Evolutionary conservation across 2,329 filamentous ascomycete species (phyloP).

Genomic region (Pseudocercospora eumusae): DNA sequence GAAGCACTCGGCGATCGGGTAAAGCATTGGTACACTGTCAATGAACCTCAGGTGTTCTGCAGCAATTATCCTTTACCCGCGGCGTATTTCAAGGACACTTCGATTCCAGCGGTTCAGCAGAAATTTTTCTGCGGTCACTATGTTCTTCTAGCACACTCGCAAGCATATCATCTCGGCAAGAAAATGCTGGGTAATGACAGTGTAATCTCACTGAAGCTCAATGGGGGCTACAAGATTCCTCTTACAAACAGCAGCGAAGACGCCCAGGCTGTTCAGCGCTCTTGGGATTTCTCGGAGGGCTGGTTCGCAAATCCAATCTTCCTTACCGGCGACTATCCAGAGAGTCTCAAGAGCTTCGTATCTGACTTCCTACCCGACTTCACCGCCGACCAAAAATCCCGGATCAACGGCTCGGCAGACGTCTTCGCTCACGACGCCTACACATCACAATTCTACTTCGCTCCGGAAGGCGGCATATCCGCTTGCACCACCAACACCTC

Average conservation of each 20-base stretch:
- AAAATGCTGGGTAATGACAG: constrained; percentile 49
- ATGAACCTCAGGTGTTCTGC: constrained; percentile 44
- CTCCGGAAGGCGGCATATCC: constrained; percentile 42
- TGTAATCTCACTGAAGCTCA: constrained; percentile 38
- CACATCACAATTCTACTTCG: constrained; percentile 40
- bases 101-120: constrained; percentile 41
- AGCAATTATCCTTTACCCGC: constrained; percentile 37
- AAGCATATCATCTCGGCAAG: constrained; percentile 42
- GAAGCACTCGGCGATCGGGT: constrained; percentile 44
- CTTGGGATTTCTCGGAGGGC: constrained; percentile 45
- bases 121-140: constrained; percentile 47
- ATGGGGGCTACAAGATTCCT: constrained; percentile 43
- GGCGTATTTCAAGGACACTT: constrained; percentile 43
- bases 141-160: constrained; percentile 42
- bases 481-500: constrained; percentile 37
- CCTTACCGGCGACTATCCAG: constrained; percentile 49
- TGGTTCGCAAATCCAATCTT: constrained; percentile 50
- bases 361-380: constrained; percentile 39
- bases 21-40: constrained; percentile 45
- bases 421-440: constrained; percentile 45
- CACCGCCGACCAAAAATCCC: constrained; percentile 37
- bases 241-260: constrained; percentile 43
- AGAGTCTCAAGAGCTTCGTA: constrained; percentile 42
- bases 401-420: constrained; percentile 41
- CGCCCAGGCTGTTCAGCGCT: constrained; percentile 40